Evolutionary conservation across 2,329 filamentous ascomycete species (phyloP).

Genomic region (Grosmannia serpens): DNA sequence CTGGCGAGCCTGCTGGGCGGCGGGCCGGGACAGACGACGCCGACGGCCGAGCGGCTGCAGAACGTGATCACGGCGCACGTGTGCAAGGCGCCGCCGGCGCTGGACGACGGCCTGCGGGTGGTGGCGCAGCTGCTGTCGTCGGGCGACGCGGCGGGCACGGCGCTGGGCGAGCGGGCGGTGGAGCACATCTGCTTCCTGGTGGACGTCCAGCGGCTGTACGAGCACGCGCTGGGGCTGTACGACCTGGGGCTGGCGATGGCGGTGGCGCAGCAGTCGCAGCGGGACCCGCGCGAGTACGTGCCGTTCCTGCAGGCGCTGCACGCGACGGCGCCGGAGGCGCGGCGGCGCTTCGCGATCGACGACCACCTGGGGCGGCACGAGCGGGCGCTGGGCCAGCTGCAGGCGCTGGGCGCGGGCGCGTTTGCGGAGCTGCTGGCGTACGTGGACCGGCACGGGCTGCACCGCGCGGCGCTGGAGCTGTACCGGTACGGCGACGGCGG

Average conservation of each 20-base stretch:
- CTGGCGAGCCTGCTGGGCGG: constrained; percentile 49
- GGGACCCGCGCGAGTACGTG: constrained; percentile 88
- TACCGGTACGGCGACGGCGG: constrained; percentile 61
- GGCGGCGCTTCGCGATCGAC: constrained; percentile 76
- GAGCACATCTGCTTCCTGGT: constrained; percentile 97
- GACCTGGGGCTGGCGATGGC: constrained; percentile 81
- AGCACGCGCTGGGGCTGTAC: constrained; percentile 82
- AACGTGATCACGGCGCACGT: constrained; percentile 93
- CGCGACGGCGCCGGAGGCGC: constrained; percentile 49
- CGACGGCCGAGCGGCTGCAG: constrained; percentile 58
- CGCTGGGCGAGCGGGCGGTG: constrained; percentile 72
- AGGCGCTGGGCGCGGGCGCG: constrained; percentile 45
- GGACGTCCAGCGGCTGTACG: constrained; percentile 84
- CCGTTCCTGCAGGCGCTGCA: constrained; percentile 88
- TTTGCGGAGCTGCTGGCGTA: constrained; percentile 75
- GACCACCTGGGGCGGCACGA: constrained; percentile 65
- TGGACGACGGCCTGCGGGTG: constrained; percentile 71
- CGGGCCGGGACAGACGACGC: constrained; percentile 45
- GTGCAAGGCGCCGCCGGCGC: constrained; percentile 82
- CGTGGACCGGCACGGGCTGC: constrained; percentile 66
- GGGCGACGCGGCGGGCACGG: constrained; percentile 19
- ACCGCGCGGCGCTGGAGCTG: constrained; percentile 63
- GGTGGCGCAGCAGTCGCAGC: constrained; percentile 90
- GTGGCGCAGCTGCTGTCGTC: constrained; percentile 63
- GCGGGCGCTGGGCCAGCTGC: constrained; percentile 70